Percentiles rank a stretch among this genome's conserved stretches.
These are phyloP conservation scores for Triticum monococcum DNA, from an alignment of 176 grass and related monocot genomes.

Conservation along the genomic window DNA sequence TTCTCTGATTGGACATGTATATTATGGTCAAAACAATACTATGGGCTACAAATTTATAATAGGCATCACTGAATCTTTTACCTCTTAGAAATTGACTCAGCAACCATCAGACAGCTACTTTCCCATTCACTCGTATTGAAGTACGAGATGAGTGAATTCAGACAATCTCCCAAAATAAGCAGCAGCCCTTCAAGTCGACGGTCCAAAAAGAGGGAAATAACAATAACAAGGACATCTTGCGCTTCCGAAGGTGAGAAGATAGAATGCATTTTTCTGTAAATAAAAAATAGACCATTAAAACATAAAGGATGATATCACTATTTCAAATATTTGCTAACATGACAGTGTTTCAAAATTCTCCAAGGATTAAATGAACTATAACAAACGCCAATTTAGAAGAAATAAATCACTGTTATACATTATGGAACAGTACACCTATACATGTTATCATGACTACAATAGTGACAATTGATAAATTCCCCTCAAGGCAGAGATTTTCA, in stretches of 20 bases:
- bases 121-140: slow-evolving; percentile 72
- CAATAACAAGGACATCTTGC: slow-evolving; percentile 67
- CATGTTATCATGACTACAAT: background rate
- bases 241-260: slow-evolving; percentile 72
- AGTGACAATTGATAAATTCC: background rate
- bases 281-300: slow-evolving; percentile 22
- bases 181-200: slow-evolving; percentile 61
- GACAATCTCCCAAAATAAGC: slow-evolving; percentile 56
- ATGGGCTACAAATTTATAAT: background rate
- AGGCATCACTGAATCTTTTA: slow-evolving; percentile 13
- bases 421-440: slow-evolving; percentile 8
- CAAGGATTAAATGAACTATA: slow-evolving; percentile 7
- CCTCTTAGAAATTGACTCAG: slow-evolving; percentile 60
- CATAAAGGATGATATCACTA: background rate
- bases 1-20: background rate
- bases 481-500: background rate
- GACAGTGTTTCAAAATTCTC: background rate
- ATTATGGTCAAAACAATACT: background rate
- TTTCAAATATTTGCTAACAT: slow-evolving; percentile 6
- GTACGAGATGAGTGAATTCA: slow-evolving; percentile 66
- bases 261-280: slow-evolving; percentile 53
- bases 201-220: slow-evolving; percentile 72
- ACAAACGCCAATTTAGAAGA: background rate
- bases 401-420: background rate
- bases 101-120: slow-evolving; percentile 53